These are phyloP conservation scores for Aristolochia contorta DNA, from an alignment of 164 flowering plant genomes.

Conservation along the genomic window DNA sequence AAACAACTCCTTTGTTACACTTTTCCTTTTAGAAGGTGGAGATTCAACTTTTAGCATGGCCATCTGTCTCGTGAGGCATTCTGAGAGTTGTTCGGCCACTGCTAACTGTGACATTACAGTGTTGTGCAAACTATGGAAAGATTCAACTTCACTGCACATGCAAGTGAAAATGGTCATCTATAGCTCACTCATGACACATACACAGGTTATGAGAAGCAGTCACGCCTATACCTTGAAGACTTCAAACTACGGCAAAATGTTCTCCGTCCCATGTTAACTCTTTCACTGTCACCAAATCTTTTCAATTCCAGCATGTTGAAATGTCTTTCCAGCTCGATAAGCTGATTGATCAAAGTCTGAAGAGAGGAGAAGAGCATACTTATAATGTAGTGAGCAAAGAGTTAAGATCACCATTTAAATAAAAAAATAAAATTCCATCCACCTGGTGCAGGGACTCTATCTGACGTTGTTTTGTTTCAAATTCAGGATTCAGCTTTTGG, in stretches of 20 bases:
- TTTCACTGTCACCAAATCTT: constrained; percentile 48
- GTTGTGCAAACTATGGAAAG: constrained; percentile 59
- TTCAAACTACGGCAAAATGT: constrained; percentile 25
- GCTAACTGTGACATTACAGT: constrained; percentile 71
- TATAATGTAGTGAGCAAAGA: background rate
- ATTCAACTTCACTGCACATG: constrained; percentile 47
- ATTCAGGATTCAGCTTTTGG: constrained; percentile 78
- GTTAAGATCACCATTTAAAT: background rate
- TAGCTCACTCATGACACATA: background rate
- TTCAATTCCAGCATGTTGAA: constrained; percentile 75
- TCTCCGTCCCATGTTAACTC: constrained; percentile 24
- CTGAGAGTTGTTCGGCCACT: constrained; percentile 80
- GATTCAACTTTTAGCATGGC: constrained; percentile 49
- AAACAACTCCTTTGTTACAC: constrained; percentile 62
- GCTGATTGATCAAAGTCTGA: constrained; percentile 67
- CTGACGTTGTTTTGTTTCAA: constrained; percentile 55
- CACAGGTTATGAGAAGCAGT: background rate
- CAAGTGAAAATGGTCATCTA: background rate
- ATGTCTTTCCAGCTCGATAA: constrained; percentile 80
- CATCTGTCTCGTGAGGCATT: constrained; percentile 85
- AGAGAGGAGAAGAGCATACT: constrained; percentile 2
- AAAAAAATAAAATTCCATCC: background rate
- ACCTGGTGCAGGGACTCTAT: constrained; percentile 61
- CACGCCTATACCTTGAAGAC: constrained; percentile 49
- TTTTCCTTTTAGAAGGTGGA: constrained; percentile 32